A percentile compares a stretch with the other conserved stretches of the same genome.
Conservation (phyloP, 306 rosid species). For the Trichosanthes truncata region DNA sequence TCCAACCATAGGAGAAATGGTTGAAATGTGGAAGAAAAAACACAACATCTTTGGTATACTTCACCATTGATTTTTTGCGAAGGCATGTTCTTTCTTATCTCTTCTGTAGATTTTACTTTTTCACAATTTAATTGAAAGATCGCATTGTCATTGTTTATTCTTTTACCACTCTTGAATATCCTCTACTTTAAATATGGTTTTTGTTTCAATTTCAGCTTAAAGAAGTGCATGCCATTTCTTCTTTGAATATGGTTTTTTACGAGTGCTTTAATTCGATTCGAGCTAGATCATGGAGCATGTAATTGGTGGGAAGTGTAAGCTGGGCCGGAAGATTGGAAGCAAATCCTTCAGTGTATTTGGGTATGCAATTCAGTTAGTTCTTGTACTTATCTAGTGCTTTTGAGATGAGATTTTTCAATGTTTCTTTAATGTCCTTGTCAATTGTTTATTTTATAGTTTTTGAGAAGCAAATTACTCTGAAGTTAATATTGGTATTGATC, state of each 20-base stretch:
- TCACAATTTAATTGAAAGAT: too few species aligned
- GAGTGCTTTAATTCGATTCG: constrained; percentile 19
- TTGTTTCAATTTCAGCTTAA: too few species aligned
- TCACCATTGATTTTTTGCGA: constrained; percentile 86
- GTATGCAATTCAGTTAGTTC: constrained; percentile 30
- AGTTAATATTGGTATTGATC: constrained; percentile 14
- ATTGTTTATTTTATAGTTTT: constrained; percentile 4
- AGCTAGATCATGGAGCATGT: constrained; percentile 76
- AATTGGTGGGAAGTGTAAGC: constrained; percentile 90
- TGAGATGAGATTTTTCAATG: background rate
- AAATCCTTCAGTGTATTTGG: constrained; percentile 96
- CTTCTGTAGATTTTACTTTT: too few species aligned
- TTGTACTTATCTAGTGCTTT: background rate
- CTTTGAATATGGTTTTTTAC: too few species aligned
- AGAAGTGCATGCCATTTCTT: too few species aligned
- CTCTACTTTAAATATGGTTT: too few species aligned
- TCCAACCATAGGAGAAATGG: too few species aligned
- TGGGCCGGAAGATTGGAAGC: constrained; percentile 91
- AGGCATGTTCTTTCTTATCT: constrained; percentile 50
- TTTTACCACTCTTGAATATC: too few species aligned
- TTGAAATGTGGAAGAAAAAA: too few species aligned
- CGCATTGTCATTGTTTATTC: too few species aligned
- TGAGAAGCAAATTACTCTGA: background rate
- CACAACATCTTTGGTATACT: constrained; percentile 72
- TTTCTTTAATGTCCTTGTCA: constrained; percentile 6